Percentiles rank a stretch among this genome's conserved stretches.
These are phyloP conservation scores for Microcos paniculata DNA, from an alignment of 345 rosid genomes.

Conservation along the genomic window DNA sequence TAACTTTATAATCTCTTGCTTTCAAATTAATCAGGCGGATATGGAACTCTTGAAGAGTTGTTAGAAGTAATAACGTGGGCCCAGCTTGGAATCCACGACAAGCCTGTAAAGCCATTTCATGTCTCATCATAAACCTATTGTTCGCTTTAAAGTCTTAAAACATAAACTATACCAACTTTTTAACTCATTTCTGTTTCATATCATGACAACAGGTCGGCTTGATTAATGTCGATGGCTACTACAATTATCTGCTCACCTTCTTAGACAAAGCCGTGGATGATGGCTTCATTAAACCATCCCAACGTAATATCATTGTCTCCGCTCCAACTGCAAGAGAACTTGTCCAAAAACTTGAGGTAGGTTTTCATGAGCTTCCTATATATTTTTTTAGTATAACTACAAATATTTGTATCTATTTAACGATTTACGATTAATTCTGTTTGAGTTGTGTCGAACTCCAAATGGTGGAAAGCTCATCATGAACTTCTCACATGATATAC, in stretches of 20 bases:
- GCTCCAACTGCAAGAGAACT: constrained; percentile 56
- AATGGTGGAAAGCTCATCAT: no score
- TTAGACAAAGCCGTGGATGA: constrained; percentile 63
- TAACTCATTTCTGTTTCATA: constrained; percentile 7
- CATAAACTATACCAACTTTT: neutral
- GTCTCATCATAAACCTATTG: constrained; percentile 6
- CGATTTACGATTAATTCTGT: no score
- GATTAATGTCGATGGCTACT: constrained; percentile 58
- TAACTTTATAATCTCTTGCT: neutral
- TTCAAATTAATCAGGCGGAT: constrained; percentile 38
- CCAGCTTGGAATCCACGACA: constrained; percentile 56
- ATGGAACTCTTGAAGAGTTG: constrained; percentile 59
- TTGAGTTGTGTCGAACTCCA: no score
- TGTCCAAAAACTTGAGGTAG: constrained; percentile 61
- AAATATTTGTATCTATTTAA: no score
- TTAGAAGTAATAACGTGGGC: constrained; percentile 58
- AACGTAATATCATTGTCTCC: constrained; percentile 58
- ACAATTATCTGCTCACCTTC: constrained; percentile 38
- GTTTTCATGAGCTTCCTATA: no score
- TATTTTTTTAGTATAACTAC: no score
- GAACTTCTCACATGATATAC: no score
- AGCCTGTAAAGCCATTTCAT: constrained; percentile 40
- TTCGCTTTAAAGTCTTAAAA: neutral
- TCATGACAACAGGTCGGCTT: constrained; percentile 42
- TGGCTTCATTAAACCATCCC: constrained; percentile 53